Percentiles rank a stretch among this genome's conserved stretches.
Evolutionary conservation across 225 moss, liverwort and hornwort genomes (phyloP).

Genomic region (Straminergon stramineum): DNA sequence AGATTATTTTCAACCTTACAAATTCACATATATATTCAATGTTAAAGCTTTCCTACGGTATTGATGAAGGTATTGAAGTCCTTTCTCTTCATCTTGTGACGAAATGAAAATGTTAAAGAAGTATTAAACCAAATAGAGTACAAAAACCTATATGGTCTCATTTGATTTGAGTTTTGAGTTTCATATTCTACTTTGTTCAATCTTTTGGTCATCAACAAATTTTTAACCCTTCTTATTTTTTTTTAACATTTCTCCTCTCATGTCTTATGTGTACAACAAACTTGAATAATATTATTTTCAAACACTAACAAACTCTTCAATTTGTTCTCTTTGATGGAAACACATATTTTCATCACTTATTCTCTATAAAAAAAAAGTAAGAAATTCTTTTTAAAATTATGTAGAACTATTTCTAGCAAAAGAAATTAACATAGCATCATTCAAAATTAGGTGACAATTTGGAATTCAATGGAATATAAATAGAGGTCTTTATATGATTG

Average conservation of each 20-base stretch:
- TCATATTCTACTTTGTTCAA: neutral
- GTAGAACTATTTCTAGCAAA: neutral
- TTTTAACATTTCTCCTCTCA: neutral
- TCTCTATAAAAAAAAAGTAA: neutral
- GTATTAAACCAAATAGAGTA: neutral
- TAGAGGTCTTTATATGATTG: neutral
- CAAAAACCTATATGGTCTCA: neutral
- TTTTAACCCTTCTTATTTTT: neutral
- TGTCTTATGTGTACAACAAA: neutral
- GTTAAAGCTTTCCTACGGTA: neutral
- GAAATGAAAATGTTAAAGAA: neutral
- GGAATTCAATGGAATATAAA: neutral
- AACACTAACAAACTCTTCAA: neutral
- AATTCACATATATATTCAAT: neutral
- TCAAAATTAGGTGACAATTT: neutral
- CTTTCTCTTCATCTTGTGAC: neutral
- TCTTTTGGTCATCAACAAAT: neutral
- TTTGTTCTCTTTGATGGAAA: neutral
- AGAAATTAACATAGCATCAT: rapidly evolving
- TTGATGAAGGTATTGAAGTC: neutral
- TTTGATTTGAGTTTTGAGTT: neutral
- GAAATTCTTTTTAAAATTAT: rapidly evolving
- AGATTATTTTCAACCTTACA: neutral
- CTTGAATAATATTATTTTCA: neutral
- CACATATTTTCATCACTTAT: neutral